Percentiles rank a stretch among this genome's conserved stretches.
phyloP scores from a whole-genome alignment of 192 early-diverging fungal species.

The Thoreauomyces humboldtii region DNA sequence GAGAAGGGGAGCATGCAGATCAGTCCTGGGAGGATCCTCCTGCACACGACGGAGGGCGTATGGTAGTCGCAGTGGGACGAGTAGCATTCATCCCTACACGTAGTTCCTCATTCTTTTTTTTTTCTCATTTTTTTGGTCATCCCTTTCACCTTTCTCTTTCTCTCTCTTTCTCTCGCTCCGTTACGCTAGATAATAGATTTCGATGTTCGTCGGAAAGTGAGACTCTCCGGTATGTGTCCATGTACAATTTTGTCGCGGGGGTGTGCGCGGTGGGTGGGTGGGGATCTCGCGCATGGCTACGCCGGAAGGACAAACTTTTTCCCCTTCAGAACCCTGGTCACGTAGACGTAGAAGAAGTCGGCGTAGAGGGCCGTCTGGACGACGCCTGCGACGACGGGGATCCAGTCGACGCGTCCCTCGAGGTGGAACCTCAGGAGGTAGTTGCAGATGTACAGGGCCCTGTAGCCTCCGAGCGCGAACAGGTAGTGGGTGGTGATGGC shows the following conservation, averaged over 20 bases:
- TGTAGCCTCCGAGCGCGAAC: slow-evolving; percentile 92
- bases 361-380: slow-evolving; percentile 92
- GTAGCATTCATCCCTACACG: no score
- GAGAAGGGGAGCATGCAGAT: slow-evolving; percentile 31
- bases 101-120: neutral
- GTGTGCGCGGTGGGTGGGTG: no score
- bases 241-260: no score
- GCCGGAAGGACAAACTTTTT: slow-evolving; percentile 19
- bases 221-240: no score
- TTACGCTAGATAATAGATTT: no score
- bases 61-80: slow-evolving; percentile 22
- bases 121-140: neutral
- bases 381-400: slow-evolving; percentile 84
- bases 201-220: no score
- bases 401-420: slow-evolving; percentile 60
- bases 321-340: slow-evolving; percentile 45
- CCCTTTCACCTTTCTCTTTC: neutral
- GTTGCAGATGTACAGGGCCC: slow-evolving; percentile 83
- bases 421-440: slow-evolving; percentile 79
- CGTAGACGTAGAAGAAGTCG: slow-evolving; percentile 98
- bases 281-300: no score
- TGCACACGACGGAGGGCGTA: slow-evolving; percentile 23
- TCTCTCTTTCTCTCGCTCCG: no score
- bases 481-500: slow-evolving; percentile 98
- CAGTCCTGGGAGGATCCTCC: slow-evolving; percentile 24